Evolutionary conservation across 306 rosid species (phyloP), one percentile per base, ranked within the genome.

Genomic region (Quercus aquifolioides): DNA sequence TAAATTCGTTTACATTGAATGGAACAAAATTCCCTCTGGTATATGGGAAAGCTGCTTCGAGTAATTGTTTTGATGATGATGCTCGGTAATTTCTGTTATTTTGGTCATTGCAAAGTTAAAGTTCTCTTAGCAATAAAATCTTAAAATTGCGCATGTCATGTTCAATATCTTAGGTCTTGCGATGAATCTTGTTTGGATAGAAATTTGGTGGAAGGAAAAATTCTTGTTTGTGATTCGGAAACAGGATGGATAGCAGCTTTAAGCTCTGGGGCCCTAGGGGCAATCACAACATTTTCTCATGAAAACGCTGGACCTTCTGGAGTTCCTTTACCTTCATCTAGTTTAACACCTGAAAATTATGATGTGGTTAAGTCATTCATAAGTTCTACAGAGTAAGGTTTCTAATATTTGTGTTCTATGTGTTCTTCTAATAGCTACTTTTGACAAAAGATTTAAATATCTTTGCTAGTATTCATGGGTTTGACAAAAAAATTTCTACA

Each of bases 151-250:
- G 13, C 51, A 9, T 43, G 51, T 43, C 51, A 43, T 43, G 51
- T 43, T 43, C 51, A 43, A 43, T 43, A 9, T 56, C 23, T 10
- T 10, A 12, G 55, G 41, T 20, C 54, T 1, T 73, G 77, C 26
- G 0, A 7, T 0, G 28, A 3, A 18, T 25, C 51, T 43, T 79
- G 74, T 33, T 12, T 79, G 9, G 78, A 79, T 5, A 14, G 6
- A 2, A 19, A 75, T 35, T 23, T 59, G 62, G 74, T 81, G 19
- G 62, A 84, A 79, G 90, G 87, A 28, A 84, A 84, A 71, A 82
- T 86, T 35, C 83, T 86, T 25, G 11, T 80, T 11, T 84, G 87
- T n/a, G 30, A 28, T 4, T 9, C 13, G 1, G 0, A 23, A 0
- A 10, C 14, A 12, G 77, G 76, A 59, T 19, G 17, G 18, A 2